Percentiles rank a stretch among this genome's conserved stretches.
These are phyloP conservation scores for Fusarium sp. DNA, from an alignment of 2,329 filamentous ascomycete genomes.

Conservation along the genomic window DNA sequence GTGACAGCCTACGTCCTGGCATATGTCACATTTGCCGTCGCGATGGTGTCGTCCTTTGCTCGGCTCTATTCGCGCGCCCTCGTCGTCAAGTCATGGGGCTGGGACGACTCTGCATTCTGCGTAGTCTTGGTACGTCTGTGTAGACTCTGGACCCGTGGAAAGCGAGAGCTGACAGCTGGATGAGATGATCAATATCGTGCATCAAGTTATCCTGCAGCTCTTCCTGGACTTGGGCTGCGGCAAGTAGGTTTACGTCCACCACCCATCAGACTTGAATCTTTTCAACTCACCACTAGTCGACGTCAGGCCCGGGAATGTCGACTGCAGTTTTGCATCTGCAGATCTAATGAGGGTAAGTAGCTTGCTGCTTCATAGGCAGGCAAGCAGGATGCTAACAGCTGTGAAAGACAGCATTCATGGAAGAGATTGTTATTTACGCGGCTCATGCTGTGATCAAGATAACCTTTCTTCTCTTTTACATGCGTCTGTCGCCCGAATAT, in stretches of 20 bases:
- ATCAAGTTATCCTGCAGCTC: slow-evolving; percentile 1
- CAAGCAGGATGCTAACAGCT: neutral
- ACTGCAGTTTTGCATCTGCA: neutral
- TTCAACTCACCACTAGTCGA: neutral
- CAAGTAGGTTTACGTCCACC: neutral
- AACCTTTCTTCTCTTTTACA: neutral
- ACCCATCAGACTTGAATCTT: no score
- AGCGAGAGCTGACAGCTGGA: neutral
- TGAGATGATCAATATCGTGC: neutral
- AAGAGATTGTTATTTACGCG: neutral
- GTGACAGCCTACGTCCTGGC: neutral
- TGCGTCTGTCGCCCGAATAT: neutral
- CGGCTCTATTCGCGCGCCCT: neutral
- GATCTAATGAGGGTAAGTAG: neutral
- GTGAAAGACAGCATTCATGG: neutral
- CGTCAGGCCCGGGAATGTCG: neutral
- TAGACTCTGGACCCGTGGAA: neutral
- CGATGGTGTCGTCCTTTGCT: neutral
- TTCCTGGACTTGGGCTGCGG: slow-evolving; percentile 4
- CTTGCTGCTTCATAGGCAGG: no score
- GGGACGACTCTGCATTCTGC: neutral
- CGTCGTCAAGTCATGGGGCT: neutral
- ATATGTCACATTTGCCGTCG: neutral
- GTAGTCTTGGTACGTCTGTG: neutral
- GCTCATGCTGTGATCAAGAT: neutral